Conservation (phyloP, 2,329 filamentous ascomycete genomes). For the Alternaria sp. region DNA sequence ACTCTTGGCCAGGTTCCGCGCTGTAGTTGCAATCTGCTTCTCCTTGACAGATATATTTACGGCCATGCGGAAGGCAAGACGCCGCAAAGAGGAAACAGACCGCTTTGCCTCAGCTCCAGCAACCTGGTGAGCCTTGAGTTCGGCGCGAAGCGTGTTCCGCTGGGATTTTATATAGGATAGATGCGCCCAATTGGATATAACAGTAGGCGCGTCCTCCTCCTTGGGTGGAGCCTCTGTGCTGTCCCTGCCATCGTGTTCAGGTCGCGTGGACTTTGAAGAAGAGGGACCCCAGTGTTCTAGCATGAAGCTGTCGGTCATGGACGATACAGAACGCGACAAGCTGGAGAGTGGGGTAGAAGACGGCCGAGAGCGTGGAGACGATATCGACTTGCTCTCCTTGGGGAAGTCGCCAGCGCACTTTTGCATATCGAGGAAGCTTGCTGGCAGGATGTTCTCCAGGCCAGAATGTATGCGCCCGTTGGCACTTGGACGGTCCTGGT, state of each 20-base stretch:
- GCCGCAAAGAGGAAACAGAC: slow-evolving; percentile 46
- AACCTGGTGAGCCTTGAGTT: slow-evolving; percentile 46
- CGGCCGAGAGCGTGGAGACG: slow-evolving; percentile 25
- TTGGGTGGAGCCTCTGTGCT: slow-evolving; percentile 23
- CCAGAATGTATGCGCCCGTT: slow-evolving; percentile 29
- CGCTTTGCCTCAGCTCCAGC: slow-evolving; percentile 47
- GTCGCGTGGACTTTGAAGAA: slow-evolving; percentile 21
- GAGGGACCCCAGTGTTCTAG: slow-evolving; percentile 36
- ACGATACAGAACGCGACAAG: slow-evolving; percentile 43
- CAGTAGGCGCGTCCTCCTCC: slow-evolving; percentile 34
- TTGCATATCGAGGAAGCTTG: slow-evolving; percentile 28
- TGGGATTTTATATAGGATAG: slow-evolving; percentile 48
- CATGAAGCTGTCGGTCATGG: slow-evolving; percentile 49
- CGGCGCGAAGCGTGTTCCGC: slow-evolving; percentile 42
- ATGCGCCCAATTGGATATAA: slow-evolving; percentile 50
- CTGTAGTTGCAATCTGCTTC: slow-evolving; percentile 47
- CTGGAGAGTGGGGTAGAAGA: slow-evolving; percentile 32
- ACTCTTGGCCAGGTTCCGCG: slow-evolving; percentile 42
- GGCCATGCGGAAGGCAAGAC: slow-evolving; percentile 50
- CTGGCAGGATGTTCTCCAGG: slow-evolving; percentile 43
- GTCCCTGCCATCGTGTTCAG: slow-evolving; percentile 21
- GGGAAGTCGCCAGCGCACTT: slow-evolving; percentile 16
- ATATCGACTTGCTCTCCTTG: slow-evolving; percentile 32
- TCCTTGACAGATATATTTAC: slow-evolving; percentile 53
- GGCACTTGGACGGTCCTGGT: slow-evolving; percentile 29